Conservation (phyloP, 2,329 filamentous ascomycete species). For the Phialophora chinensis region DNA sequence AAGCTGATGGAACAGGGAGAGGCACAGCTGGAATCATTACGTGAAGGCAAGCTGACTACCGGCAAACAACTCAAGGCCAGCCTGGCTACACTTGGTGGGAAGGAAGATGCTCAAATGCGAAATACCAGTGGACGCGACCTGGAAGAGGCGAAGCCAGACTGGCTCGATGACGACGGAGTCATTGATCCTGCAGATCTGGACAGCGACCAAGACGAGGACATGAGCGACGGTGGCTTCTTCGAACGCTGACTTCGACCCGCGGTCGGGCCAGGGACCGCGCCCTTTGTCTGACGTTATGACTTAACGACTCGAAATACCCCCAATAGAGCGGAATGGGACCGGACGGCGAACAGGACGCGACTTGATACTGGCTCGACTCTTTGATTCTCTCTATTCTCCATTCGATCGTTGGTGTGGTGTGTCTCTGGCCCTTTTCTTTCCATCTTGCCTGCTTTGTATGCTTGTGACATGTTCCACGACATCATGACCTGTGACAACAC, state of each 20-base stretch:
- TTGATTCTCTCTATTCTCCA: neutral
- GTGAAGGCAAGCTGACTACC: constrained; percentile 27
- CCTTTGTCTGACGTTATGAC: constrained; percentile 20
- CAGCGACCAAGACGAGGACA: constrained; percentile 32
- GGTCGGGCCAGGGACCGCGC: neutral
- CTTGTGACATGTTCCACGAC: constrained; percentile 25
- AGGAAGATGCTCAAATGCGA: constrained; percentile 23
- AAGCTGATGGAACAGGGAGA: constrained; percentile 50
- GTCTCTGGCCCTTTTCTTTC: neutral
- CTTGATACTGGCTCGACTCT: neutral
- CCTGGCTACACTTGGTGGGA: constrained; percentile 25
- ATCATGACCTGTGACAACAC: constrained; percentile 15
- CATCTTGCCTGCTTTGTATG: constrained; percentile 7
- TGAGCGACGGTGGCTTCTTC: constrained; percentile 50
- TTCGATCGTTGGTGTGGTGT: constrained; percentile 2
- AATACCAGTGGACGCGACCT: constrained; percentile 11
- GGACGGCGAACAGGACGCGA: constrained; percentile 4
- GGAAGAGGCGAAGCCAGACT: constrained; percentile 24
- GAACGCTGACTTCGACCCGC: constrained; percentile 37
- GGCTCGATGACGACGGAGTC: constrained; percentile 31
- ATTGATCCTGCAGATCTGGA: constrained; percentile 34
- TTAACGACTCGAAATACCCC: constrained; percentile 32
- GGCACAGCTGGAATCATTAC: constrained; percentile 48
- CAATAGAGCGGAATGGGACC: neutral
- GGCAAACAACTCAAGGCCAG: constrained; percentile 23